These are phyloP conservation scores for Hippophae gyantsensis DNA, from an alignment of 306 rosid species.

Conservation along the genomic window DNA sequence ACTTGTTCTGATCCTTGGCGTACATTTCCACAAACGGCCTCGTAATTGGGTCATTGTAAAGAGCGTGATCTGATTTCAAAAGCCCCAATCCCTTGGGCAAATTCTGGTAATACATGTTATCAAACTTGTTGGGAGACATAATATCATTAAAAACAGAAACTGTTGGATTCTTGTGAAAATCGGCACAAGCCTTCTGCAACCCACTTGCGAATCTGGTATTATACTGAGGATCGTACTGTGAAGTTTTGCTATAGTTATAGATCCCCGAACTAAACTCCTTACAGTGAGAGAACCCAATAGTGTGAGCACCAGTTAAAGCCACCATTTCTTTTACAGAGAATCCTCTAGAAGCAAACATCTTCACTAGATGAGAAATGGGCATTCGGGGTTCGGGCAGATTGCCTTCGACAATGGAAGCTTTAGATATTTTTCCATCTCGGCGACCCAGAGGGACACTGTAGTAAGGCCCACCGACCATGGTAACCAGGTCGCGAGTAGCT, in stretches of 20 bases:
- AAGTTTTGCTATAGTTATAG: constrained; percentile 32
- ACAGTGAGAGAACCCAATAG: constrained; percentile 78
- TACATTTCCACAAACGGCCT: constrained; percentile 46
- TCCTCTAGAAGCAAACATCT: constrained; percentile 44
- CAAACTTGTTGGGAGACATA: constrained; percentile 82
- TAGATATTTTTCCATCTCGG: constrained; percentile 27
- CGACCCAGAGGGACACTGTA: constrained; percentile 35
- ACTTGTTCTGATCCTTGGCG: constrained; percentile 39
- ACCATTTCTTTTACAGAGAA: constrained; percentile 66
- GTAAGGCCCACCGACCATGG: constrained; percentile 39
- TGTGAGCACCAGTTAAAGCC: constrained; percentile 77
- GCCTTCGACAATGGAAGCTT: constrained; percentile 27
- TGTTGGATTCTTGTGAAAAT: constrained; percentile 47
- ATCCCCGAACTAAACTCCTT: constrained; percentile 34
- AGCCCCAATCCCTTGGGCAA: constrained; percentile 60
- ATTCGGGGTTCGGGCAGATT: constrained; percentile 50
- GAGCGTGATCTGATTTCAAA: constrained; percentile 60
- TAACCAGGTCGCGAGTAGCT: constrained; percentile 37
- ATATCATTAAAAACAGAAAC: constrained; percentile 73
- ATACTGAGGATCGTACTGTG: constrained; percentile 30
- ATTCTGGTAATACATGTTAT: constrained; percentile 69
- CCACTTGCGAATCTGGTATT: constrained; percentile 55
- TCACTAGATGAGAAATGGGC: constrained; percentile 39
- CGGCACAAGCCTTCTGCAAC: constrained; percentile 46
- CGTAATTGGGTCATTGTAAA: constrained; percentile 42